phyloP scores from a whole-genome alignment of 345 rosid genomes.

The Hypericum perforatum region DNA sequence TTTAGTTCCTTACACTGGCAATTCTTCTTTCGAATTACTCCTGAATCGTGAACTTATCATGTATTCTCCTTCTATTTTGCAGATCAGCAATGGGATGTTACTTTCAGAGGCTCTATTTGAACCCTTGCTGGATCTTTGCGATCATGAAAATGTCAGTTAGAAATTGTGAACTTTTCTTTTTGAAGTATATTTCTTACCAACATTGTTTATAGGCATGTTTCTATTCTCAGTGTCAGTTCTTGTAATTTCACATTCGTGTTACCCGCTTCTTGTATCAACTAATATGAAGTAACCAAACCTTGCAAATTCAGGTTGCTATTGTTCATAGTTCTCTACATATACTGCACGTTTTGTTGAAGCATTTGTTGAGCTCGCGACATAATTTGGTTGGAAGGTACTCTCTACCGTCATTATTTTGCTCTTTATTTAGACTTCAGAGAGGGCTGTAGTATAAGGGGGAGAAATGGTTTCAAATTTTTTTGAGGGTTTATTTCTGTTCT shows the following conservation, averaged over 20 bases:
- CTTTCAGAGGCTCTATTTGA: constrained; percentile 48
- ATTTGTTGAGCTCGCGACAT: constrained; percentile 36
- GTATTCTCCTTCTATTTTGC: constrained; percentile 16
- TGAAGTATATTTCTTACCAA: neutral
- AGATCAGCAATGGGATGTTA: constrained; percentile 60
- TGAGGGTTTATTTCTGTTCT: no score
- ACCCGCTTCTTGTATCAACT: constrained; percentile 1
- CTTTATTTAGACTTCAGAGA: neutral
- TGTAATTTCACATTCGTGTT: neutral
- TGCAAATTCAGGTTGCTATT: constrained; percentile 45
- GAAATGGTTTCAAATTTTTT: no score
- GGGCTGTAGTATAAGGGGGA: no score
- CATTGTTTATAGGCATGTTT: neutral
- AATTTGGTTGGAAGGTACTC: constrained; percentile 47
- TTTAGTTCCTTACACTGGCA: no score
- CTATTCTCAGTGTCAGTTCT: no score
- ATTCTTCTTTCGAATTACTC: neutral
- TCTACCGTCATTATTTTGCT: constrained; percentile 4
- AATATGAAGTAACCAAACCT: constrained; percentile 7
- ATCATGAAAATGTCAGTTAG: constrained; percentile 47
- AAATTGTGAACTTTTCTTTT: neutral
- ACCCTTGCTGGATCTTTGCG: constrained; percentile 62
- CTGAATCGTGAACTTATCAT: neutral
- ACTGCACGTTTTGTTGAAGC: constrained; percentile 51
- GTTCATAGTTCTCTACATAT: constrained; percentile 47